Base-by-base conservation (phyloP, 345 rosid genomes). In the Pseudoturritis turrita region DNA sequence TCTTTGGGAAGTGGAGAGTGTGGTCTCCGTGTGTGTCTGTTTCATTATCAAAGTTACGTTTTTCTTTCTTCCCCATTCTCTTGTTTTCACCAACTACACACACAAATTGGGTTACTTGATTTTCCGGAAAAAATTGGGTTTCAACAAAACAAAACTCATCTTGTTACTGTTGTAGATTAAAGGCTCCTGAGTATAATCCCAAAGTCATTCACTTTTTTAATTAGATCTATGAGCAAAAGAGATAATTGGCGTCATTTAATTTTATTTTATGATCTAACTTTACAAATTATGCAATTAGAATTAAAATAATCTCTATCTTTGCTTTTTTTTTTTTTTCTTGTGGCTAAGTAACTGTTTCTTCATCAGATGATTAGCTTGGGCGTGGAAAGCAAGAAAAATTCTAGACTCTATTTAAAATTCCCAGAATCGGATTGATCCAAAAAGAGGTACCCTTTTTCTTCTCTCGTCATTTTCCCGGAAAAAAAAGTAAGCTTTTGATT, bases 351-450 rank as follows among this genome's bases (percentile, higher is more conserved):
- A 54, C 22, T 55, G 58, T 58, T 21, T 65, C 61, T 65, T 60
- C 15, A 35, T 26, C 36, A 59, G 67, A 49, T 58, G 18, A 13
- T 29, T 44, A 68, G 45, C 43, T 46, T 65, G 72, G 52, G 60
- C 26, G 45, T 65, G 19, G 23, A 73, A 73, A 73, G 57, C 50
- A 64, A 73, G 50, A 64, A 44, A 28, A 45, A 23, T 23, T 35
- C 11, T 23, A 5, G 4, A 18, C 72, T 67, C 18, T 68, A 26
- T 52, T 13, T n/a, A 35, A 47, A 70, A 59, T 58, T 22, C 61
- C 12, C 73, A 58, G 73, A 65, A 57, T 56, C 58, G 59, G 65
- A 73, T 57, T 65, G 72, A 73, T 73, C 66, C 66, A 56, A 47
- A 61, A 74, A 65, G 43, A 73, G 65, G 77, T 58, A 46, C 21